These are phyloP conservation scores for Ascochyta viciae-villosae DNA, from an alignment of 2,329 filamentous ascomycete genomes.

Conservation along the genomic window DNA sequence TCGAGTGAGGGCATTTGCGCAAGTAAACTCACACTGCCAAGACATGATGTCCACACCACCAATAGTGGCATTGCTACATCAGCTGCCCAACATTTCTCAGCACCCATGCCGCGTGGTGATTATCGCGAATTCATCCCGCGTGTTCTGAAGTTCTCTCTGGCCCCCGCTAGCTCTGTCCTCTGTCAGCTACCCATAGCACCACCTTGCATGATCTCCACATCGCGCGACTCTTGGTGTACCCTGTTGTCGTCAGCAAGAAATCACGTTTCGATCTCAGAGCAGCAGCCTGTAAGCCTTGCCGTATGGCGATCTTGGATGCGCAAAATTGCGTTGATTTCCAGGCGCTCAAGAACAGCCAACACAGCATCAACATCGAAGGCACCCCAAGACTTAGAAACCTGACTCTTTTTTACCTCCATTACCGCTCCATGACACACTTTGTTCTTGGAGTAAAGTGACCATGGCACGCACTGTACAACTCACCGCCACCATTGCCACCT, in stretches of 20 bases:
- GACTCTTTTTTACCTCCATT: neutral
- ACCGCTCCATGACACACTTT: too few species aligned
- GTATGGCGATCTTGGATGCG: neutral
- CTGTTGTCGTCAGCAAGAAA: neutral
- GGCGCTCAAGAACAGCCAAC: neutral
- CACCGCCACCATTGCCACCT: constrained; percentile 1
- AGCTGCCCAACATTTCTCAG: neutral
- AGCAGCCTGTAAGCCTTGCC: neutral
- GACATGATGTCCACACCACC: neutral
- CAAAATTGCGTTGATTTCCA: constrained; percentile 4
- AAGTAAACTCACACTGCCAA: constrained; percentile 10
- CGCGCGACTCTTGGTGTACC: neutral
- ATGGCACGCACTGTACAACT: constrained; percentile 3
- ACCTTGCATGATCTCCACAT: neutral
- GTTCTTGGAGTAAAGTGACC: neutral
- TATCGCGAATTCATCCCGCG: neutral
- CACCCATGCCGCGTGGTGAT: neutral
- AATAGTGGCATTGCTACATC: neutral
- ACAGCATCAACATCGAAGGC: neutral
- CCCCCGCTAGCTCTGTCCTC: neutral
- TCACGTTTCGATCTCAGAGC: neutral
- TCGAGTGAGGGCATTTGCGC: constrained; percentile 18
- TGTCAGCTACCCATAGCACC: neutral
- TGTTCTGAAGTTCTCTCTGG: neutral
- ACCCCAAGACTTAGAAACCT: neutral